These are phyloP conservation scores for Phialemoniopsis sp. DNA, from an alignment of 2,329 filamentous ascomycete species.

Conservation along the genomic window DNA sequence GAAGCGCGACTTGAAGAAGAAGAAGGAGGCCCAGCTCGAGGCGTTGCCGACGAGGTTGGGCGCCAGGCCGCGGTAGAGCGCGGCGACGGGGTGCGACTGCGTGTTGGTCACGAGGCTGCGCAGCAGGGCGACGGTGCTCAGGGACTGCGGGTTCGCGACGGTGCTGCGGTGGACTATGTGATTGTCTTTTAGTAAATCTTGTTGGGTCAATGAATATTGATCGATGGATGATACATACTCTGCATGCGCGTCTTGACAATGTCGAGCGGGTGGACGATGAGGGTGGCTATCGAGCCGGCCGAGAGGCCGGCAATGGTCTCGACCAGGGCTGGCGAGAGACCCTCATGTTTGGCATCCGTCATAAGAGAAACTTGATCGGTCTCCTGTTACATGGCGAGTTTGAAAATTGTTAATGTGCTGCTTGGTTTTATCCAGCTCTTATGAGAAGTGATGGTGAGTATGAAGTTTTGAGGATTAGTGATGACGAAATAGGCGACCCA, in stretches of 20 bases:
- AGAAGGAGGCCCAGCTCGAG: slow-evolving; percentile 87
- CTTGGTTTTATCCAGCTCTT: too few relatives aligned
- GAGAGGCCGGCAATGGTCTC: slow-evolving; percentile 88
- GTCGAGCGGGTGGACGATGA: slow-evolving; percentile 88
- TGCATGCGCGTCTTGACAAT: slow-evolving; percentile 96
- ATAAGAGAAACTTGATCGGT: slow-evolving; percentile 28
- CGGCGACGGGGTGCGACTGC: slow-evolving; percentile 52
- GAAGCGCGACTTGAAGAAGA: slow-evolving; percentile 64
- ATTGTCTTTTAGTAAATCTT: background rate
- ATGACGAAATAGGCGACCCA: too few relatives aligned
- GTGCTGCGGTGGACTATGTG: slow-evolving; percentile 45
- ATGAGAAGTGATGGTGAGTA: background rate
- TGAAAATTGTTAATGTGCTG: background rate
- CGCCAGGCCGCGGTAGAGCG: slow-evolving; percentile 83
- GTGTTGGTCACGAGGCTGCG: slow-evolving; percentile 37
- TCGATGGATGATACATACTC: slow-evolving; percentile 46
- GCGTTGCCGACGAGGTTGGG: slow-evolving; percentile 92
- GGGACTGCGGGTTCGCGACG: slow-evolving; percentile 20
- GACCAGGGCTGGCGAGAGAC: slow-evolving; percentile 71
- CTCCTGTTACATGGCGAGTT: slow-evolving; percentile 11
- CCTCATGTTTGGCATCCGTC: slow-evolving; percentile 46
- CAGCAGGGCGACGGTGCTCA: slow-evolving; percentile 49
- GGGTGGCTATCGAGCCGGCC: slow-evolving; percentile 80
- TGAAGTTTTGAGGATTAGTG: background rate
- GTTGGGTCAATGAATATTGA: background rate